Conservation (phyloP, 352 stramenopile species). For the Phytophthora melonis region DNA sequence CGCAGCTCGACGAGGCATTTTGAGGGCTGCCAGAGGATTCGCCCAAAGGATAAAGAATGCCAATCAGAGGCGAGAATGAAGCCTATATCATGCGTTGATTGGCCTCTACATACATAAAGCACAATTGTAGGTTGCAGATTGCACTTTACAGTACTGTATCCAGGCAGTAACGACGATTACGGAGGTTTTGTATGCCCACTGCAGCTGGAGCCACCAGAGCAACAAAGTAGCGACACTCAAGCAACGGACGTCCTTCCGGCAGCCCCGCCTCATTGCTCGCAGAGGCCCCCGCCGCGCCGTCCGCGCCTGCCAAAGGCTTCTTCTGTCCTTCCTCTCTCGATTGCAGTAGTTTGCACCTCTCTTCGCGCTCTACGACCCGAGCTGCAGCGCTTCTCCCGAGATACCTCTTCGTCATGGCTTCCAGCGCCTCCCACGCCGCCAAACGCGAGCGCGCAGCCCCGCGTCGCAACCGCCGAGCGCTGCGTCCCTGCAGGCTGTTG, state of each 20-base stretch:
- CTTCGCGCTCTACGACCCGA: background rate
- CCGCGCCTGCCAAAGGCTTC: background rate
- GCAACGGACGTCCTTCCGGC: constrained; percentile 14
- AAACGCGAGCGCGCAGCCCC: constrained; percentile 27
- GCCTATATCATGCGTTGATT: no score
- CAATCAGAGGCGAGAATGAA: no score
- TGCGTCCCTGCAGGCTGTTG: constrained; percentile 17
- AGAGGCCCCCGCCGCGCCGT: background rate
- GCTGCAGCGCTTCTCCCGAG: constrained; percentile 4
- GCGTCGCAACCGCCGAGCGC: constrained; percentile 14
- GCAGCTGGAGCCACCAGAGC: background rate
- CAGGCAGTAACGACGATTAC: background rate
- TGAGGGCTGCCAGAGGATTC: constrained; percentile 8
- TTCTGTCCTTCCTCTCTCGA: constrained; percentile 16
- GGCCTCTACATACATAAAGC: no score
- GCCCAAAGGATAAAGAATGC: no score
- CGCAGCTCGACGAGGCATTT: constrained; percentile 29
- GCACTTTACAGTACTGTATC: no score
- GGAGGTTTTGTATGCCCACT: background rate
- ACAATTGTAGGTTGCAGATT: no score
- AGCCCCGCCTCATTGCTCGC: background rate
- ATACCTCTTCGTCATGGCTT: background rate
- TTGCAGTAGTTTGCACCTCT: background rate
- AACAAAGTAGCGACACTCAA: background rate
- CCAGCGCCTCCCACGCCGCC: constrained; percentile 13